Percentiles rank a stretch among this genome's conserved stretches.
phyloP scores from a whole-genome alignment of 768 basidiomycete genomes.

The Serendipita indica region DNA sequence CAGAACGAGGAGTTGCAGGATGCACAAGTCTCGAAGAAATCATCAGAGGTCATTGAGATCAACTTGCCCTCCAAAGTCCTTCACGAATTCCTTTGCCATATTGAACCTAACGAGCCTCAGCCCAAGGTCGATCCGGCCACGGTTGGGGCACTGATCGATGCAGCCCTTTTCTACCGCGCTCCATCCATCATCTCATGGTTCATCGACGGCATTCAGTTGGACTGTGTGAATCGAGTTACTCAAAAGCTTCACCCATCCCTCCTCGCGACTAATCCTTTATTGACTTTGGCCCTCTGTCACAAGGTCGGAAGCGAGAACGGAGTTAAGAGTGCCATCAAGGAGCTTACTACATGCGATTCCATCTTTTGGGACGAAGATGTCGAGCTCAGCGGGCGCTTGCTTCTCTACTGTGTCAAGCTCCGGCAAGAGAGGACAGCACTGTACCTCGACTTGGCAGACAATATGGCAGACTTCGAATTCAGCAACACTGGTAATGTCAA shows the following conservation, averaged over 20 bases:
- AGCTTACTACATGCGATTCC: not conserved
- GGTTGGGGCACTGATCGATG: not conserved
- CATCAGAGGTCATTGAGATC: not conserved
- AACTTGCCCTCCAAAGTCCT: not conserved
- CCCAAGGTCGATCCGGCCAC: not conserved
- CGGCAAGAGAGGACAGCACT: not conserved
- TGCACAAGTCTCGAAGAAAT: too few species aligned
- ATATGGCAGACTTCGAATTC: not conserved
- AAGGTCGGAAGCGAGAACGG: not conserved
- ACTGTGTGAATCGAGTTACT: not conserved
- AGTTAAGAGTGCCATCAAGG: not conserved
- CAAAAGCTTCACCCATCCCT: not conserved
- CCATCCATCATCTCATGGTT: not conserved
- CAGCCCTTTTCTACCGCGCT: not conserved
- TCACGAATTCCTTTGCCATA: not conserved
- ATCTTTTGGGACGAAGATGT: not conserved
- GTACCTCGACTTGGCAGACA: not conserved
- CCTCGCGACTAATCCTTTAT: not conserved
- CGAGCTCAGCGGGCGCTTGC: not conserved
- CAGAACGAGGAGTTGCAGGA: too few species aligned
- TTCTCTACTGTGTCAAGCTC: not conserved
- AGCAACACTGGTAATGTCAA: not conserved
- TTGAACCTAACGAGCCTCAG: not conserved
- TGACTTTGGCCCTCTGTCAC: not conserved
- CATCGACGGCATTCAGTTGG: not conserved